phyloP scores from a whole-genome alignment of 352 stramenopile genomes.

The Phytophthora foliorum region DNA sequence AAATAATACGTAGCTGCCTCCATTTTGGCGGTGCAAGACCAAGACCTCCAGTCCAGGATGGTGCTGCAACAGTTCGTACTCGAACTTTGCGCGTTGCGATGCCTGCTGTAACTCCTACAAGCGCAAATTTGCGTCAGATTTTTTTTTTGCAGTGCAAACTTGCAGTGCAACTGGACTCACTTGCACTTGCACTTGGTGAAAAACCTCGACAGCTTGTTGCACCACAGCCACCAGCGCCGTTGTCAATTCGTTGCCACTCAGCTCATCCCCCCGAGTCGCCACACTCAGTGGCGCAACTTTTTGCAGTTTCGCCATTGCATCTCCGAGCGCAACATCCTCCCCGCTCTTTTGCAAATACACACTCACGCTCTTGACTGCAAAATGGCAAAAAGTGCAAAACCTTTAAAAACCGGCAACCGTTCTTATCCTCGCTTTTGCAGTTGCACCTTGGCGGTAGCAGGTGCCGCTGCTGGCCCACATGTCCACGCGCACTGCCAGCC shows the following conservation, averaged over 20 bases:
- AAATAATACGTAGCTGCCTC: slow-evolving; percentile 35
- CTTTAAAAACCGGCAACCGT: background rate
- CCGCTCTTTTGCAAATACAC: slow-evolving; percentile 34
- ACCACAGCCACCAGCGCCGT: slow-evolving; percentile 26
- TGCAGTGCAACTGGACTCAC: slow-evolving; percentile 12
- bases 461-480: slow-evolving; percentile 32
- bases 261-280: slow-evolving; percentile 7
- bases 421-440: background rate
- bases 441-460: slow-evolving; percentile 31
- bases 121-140: background rate
- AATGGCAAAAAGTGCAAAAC: slow-evolving; percentile 12
- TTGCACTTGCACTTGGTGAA: slow-evolving; percentile 39
- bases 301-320: slow-evolving; percentile 19
- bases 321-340: background rate
- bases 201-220: slow-evolving; percentile 22
- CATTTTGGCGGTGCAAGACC: slow-evolving; percentile 15
- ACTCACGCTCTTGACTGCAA: slow-evolving; percentile 40
- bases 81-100: slow-evolving; percentile 44
- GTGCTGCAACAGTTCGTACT: slow-evolving; percentile 59
- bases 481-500: slow-evolving; percentile 35
- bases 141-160: background rate
- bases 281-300: slow-evolving; percentile 27
- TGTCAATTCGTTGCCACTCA: slow-evolving; percentile 31
- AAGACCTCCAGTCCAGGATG: slow-evolving; percentile 43
- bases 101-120: slow-evolving; percentile 21